Conservation (phyloP, 768 basidiomycete species). For the Naganishia vaughanmartiniae region DNA sequence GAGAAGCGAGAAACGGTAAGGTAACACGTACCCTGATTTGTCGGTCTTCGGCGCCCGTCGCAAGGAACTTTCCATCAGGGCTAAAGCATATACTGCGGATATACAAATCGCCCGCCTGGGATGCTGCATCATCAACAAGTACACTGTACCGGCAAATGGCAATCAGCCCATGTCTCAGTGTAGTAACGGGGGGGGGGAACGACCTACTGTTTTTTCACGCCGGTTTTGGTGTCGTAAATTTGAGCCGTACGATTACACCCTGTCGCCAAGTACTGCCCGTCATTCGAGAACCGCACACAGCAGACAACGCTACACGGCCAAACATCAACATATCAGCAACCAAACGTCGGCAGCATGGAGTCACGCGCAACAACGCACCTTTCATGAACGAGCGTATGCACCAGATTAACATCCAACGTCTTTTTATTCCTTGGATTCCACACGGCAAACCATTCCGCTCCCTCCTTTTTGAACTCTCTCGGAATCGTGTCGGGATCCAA, state of each 20-base stretch:
- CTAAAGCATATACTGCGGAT: slow-evolving; percentile 80
- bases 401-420: slow-evolving; percentile 71
- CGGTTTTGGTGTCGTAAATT: slow-evolving; percentile 88
- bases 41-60: slow-evolving; percentile 85
- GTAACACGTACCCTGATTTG: slow-evolving; percentile 71
- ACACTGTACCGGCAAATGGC: slow-evolving; percentile 56
- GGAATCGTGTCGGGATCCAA: slow-evolving; percentile 53
- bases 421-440: slow-evolving; percentile 79
- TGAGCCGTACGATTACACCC: slow-evolving; percentile 95
- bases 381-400: slow-evolving; percentile 86
- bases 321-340: too few species aligned
- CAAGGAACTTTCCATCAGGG: slow-evolving; percentile 68
- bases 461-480: slow-evolving; percentile 61
- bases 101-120: slow-evolving; percentile 75
- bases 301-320: slow-evolving; percentile 64
- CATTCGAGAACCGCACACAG: slow-evolving; percentile 89
- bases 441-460: slow-evolving; percentile 81
- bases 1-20: neutral
- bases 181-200: neutral
- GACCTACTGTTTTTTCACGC: slow-evolving; percentile 73
- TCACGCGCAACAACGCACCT: slow-evolving; percentile 58
- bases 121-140: slow-evolving; percentile 71
- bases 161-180: neutral
- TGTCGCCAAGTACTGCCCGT: slow-evolving; percentile 87
- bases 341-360: neutral